phyloP scores from a whole-genome alignment of 106 monocot genomes.

The Platanthera guangdongensis region DNA sequence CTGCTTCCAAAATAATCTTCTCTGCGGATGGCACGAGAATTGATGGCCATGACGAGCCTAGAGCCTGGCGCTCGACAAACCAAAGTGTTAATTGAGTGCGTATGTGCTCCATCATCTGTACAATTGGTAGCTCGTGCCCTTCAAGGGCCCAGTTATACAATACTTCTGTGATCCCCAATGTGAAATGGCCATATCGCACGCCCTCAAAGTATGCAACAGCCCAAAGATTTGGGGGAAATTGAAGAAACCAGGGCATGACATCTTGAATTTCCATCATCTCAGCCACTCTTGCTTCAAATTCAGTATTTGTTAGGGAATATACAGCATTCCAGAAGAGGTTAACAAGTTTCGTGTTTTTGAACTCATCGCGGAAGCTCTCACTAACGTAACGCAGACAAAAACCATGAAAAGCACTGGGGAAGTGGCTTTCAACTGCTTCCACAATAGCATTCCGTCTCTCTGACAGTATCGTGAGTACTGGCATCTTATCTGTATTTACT shows the following conservation, averaged over 20 bases:
- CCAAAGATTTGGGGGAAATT: conserved; percentile 82
- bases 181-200: conserved; percentile 73
- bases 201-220: conserved; percentile 94
- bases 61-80: conserved; percentile 58
- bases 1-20: conserved; percentile 71
- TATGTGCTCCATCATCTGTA: conserved; percentile 93
- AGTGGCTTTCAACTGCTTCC: conserved; percentile 80
- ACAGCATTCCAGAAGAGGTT: conserved; percentile 96
- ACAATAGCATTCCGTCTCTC: conserved; percentile 62
- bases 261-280: conserved; percentile 95
- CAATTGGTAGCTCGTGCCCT: conserved; percentile 90
- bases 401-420: conserved; percentile 81
- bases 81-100: conserved; percentile 51
- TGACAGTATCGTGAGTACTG: conserved; percentile 75
- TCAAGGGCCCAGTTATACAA: conserved; percentile 87
- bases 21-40: conserved; percentile 88
- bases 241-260: conserved; percentile 72
- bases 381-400: conserved; percentile 83
- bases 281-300: conserved; percentile 72
- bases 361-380: conserved; percentile 93
- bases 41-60: conserved; percentile 49
- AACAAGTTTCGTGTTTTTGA: conserved; percentile 89
- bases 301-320: conserved; percentile 70
- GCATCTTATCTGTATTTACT: conserved; percentile 94
- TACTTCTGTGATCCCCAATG: conserved; percentile 62